These are phyloP conservation scores for Rutstroemia sp. DNA, from an alignment of 2,329 filamentous ascomycete genomes.

Conservation along the genomic window DNA sequence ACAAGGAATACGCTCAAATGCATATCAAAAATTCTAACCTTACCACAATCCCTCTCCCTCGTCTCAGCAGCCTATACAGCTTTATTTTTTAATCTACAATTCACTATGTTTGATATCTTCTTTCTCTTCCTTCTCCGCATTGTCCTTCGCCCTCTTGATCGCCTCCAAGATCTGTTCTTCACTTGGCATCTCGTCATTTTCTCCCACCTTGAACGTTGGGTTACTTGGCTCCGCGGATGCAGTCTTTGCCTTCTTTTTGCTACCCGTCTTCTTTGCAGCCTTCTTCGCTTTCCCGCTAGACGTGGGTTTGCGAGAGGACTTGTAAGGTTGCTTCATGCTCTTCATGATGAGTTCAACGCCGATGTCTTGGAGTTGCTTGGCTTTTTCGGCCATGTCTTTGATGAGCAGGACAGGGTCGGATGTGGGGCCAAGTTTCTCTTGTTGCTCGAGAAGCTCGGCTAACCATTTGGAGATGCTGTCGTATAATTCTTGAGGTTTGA, in stretches of 20 bases:
- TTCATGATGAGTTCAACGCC: slow-evolving; percentile 65
- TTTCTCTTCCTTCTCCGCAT: neutral
- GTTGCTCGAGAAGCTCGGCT: slow-evolving; percentile 59
- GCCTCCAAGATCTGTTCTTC: slow-evolving; percentile 47
- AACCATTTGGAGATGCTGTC: slow-evolving; percentile 67
- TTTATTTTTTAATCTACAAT: slow-evolving; percentile 12
- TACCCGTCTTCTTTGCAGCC: slow-evolving; percentile 25
- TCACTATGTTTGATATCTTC: slow-evolving; percentile 16
- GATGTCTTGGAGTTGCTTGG: slow-evolving; percentile 63
- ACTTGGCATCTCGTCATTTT: slow-evolving; percentile 38
- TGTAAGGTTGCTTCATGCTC: slow-evolving; percentile 49
- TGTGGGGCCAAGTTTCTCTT: slow-evolving; percentile 60
- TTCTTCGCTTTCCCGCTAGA: slow-evolving; percentile 29
- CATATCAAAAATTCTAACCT: neutral
- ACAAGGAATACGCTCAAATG: neutral
- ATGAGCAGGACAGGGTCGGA: slow-evolving; percentile 70
- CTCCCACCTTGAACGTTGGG: slow-evolving; percentile 31
- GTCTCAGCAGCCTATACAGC: neutral
- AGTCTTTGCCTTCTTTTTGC: slow-evolving; percentile 31
- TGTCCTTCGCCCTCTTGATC: slow-evolving; percentile 35
- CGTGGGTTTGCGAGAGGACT: slow-evolving; percentile 12
- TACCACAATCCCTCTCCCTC: neutral
- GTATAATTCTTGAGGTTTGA: slow-evolving; percentile 53
- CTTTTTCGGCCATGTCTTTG: slow-evolving; percentile 63
- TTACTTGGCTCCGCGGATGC: slow-evolving; percentile 27